A percentile compares a stretch with the other conserved stretches of the same genome.
Conservation (phyloP, 352 stramenopile species). For the Globisporangium irregulare region DNA sequence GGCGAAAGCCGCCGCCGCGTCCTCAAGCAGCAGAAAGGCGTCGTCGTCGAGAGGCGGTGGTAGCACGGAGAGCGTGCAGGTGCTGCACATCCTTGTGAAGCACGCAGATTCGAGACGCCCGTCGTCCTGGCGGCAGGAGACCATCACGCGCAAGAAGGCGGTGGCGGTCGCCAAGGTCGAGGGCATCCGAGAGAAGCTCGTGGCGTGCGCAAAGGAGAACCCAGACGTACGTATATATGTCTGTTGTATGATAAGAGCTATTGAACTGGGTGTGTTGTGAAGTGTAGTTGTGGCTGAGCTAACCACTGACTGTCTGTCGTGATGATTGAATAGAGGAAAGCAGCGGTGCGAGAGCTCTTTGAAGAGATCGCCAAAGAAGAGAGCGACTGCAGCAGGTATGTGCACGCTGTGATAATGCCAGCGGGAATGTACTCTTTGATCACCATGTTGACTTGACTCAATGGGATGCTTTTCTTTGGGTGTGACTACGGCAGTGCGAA, state of each 20-base stretch:
- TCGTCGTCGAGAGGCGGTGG: neutral
- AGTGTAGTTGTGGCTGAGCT: slow-evolving; percentile 6
- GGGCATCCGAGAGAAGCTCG: slow-evolving; percentile 80
- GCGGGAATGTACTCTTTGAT: neutral
- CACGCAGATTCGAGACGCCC: slow-evolving; percentile 76
- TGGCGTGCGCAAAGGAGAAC: slow-evolving; percentile 65
- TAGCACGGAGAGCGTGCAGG: slow-evolving; percentile 47
- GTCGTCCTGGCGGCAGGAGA: slow-evolving; percentile 86
- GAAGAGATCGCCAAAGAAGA: slow-evolving; percentile 86
- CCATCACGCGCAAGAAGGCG: slow-evolving; percentile 85
- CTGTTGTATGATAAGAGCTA: neutral
- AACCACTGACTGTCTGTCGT: neutral
- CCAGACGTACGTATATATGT: slow-evolving; percentile 38
- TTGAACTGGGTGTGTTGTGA: neutral
- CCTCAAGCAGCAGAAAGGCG: slow-evolving; percentile 12
- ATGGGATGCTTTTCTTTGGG: neutral
- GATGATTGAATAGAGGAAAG: slow-evolving; percentile 13
- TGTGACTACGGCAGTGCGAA: slow-evolving; percentile 60
- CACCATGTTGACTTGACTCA: neutral
- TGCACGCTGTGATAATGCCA: slow-evolving; percentile 12
- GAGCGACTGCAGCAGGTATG: slow-evolving; percentile 90
- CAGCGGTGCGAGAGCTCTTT: slow-evolving; percentile 69
- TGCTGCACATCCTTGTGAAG: slow-evolving; percentile 88
- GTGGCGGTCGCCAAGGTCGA: slow-evolving; percentile 75
- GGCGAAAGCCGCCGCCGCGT: slow-evolving; percentile 16